These are phyloP conservation scores for Talinum fruticosum DNA, from an alignment of 148 eudicot genomes.

Conservation along the genomic window DNA sequence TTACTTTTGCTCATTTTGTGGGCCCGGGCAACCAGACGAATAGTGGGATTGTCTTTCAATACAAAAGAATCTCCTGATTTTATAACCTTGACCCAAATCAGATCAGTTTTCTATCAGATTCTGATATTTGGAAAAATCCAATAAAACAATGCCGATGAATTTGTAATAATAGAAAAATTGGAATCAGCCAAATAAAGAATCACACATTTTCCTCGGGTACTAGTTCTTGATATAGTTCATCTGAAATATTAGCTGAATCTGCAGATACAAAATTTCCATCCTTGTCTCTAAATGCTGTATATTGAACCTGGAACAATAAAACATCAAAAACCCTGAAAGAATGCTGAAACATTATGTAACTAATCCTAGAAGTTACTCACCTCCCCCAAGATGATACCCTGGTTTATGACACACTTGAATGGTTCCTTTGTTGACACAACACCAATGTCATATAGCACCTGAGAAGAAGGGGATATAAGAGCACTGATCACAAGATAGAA, in stretches of 20 bases:
- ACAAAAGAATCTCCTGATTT: conserved; percentile 88
- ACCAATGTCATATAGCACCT: conserved; percentile 98
- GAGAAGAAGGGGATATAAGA: conserved; percentile 18
- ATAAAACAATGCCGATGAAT: background rate
- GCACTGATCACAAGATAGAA: conserved; percentile 11
- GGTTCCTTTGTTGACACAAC: conserved; percentile 96
- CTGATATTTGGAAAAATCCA: background rate
- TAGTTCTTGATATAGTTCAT: conserved; percentile 57
- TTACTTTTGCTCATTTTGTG: conserved; percentile 98
- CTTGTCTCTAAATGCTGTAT: conserved; percentile 57
- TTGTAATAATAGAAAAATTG: background rate
- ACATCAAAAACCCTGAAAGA: conserved; percentile 25
- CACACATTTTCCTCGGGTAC: conserved; percentile 72
- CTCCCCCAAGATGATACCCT: conserved; percentile 95
- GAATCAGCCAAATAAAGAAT: conserved; percentile 2
- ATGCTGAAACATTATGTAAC: background rate
- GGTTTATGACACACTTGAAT: conserved; percentile 96
- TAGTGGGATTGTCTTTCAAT: conserved; percentile 69
- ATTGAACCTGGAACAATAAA: conserved; percentile 71
- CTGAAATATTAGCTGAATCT: conserved; percentile 41
- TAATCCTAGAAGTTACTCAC: conserved; percentile 44
- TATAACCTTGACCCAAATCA: conserved; percentile 46
- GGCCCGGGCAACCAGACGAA: conserved; percentile 75
- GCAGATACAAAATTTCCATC: conserved; percentile 78
- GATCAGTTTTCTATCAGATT: conserved; percentile 10